These are phyloP conservation scores for Dipteronia sinensis DNA, from an alignment of 345 rosid genomes.

Conservation along the genomic window DNA sequence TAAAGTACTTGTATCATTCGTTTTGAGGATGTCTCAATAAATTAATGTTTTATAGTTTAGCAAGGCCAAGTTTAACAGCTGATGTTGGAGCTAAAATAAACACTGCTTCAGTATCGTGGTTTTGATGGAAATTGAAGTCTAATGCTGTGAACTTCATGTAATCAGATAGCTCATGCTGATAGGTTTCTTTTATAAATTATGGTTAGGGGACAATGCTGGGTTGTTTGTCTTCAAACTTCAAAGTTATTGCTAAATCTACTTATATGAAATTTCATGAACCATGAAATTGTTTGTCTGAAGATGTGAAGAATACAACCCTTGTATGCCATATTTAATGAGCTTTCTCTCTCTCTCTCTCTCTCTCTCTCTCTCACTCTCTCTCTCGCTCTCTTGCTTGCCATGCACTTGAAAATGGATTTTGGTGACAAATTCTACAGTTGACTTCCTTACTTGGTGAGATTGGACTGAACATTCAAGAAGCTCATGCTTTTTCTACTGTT, in stretches of 20 bases:
- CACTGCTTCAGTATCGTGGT: not conserved
- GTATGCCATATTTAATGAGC: not conserved
- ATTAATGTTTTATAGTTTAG: constrained; percentile 13
- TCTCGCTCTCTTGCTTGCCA: constrained; percentile 6
- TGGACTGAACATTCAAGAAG: constrained; percentile 92
- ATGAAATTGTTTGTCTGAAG: constrained; percentile 15
- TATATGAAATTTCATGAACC: not conserved
- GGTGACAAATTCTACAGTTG: constrained; percentile 50
- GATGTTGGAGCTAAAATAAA: constrained; percentile 9
- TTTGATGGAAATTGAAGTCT: constrained; percentile 3
- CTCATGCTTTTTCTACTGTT: constrained; percentile 89
- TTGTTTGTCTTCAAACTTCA: constrained; percentile 6
- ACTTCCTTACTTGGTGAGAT: constrained; percentile 86
- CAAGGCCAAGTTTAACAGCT: constrained; percentile 11
- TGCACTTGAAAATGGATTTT: constrained; percentile 13
- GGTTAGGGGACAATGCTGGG: constrained; percentile 16
- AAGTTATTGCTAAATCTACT: constrained; percentile 13
- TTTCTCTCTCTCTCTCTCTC: not conserved
- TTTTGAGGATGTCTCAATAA: constrained; percentile 9
- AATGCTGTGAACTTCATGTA: constrained; percentile 13
- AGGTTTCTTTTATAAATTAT: constrained; percentile 11
- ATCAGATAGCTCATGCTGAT: constrained; percentile 14
- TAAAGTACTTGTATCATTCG: not conserved
- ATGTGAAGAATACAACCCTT: not conserved
- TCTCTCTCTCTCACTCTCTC: not conserved